These are phyloP conservation scores for Raddia distichophylla DNA, from an alignment of 176 grass and related monocot species.

Conservation along the genomic window DNA sequence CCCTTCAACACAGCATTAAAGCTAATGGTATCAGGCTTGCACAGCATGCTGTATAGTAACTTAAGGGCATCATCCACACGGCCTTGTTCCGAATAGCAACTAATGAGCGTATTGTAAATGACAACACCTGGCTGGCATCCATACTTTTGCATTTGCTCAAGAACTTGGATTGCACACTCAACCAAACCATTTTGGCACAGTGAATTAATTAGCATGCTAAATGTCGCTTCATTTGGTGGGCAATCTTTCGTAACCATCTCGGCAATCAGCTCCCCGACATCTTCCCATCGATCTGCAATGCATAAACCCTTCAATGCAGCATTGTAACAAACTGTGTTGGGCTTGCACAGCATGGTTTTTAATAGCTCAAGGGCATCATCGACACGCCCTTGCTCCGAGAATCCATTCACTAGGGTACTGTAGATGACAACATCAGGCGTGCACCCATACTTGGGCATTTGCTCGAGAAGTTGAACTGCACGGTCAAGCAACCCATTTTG, in stretches of 20 bases:
- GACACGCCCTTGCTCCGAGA: slow-evolving; percentile 41
- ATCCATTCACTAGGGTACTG: slow-evolving; percentile 53
- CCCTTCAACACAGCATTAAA: slow-evolving; percentile 51
- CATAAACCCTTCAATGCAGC: slow-evolving; percentile 54
- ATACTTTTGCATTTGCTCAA: slow-evolving; percentile 52
- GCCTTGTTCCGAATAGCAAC: slow-evolving; percentile 46
- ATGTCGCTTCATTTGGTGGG: slow-evolving; percentile 52
- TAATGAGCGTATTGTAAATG: slow-evolving; percentile 46
- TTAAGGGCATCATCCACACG: slow-evolving; percentile 42
- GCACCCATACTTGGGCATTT: slow-evolving; percentile 46
- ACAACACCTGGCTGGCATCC: slow-evolving; percentile 37
- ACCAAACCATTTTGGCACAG: slow-evolving; percentile 40
- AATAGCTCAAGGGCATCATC: slow-evolving; percentile 37
- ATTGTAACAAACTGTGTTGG: slow-evolving; percentile 51
- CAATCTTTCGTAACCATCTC: slow-evolving; percentile 48
- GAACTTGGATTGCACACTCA: slow-evolving; percentile 43
- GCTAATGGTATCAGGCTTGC: slow-evolving; percentile 42
- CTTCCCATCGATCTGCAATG: slow-evolving; percentile 41
- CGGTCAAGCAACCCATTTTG: slow-evolving; percentile 46
- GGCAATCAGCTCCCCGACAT: slow-evolving; percentile 42
- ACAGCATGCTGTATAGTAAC: slow-evolving; percentile 48
- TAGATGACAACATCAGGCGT: slow-evolving; percentile 54
- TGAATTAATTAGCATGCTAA: slow-evolving; percentile 49
- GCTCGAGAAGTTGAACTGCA: slow-evolving; percentile 39
- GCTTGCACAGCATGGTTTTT: slow-evolving; percentile 46